Evolutionary conservation across 805 yeast genomes (phyloP).

Genomic region (Candida arabinofermentans): DNA sequence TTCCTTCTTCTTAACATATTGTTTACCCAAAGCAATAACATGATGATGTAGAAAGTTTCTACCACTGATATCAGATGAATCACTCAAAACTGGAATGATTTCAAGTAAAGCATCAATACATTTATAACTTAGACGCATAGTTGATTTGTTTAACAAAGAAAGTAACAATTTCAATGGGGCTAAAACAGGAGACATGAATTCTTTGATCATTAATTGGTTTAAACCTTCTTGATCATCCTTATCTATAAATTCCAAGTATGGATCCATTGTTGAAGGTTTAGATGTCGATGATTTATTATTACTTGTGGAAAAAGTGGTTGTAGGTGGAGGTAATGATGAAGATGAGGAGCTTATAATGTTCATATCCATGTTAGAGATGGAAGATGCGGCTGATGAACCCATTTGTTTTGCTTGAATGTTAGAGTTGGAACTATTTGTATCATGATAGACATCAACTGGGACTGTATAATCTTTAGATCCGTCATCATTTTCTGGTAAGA

Average conservation of each 20-base stretch:
- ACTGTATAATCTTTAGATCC: slow-evolving; percentile 8
- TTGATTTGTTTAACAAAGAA: slow-evolving; percentile 61
- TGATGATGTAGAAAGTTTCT: slow-evolving; percentile 85
- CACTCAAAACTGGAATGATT: slow-evolving; percentile 50
- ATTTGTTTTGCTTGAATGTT: slow-evolving; percentile 2
- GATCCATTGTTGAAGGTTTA: slow-evolving; percentile 18
- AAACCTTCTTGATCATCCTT: slow-evolving; percentile 36
- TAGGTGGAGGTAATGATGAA: slow-evolving; percentile 25
- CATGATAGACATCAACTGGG: slow-evolving; percentile 17
- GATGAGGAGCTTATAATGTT: slow-evolving; percentile 11
- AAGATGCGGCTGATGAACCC: slow-evolving; percentile 20
- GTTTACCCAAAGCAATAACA: slow-evolving; percentile 73
- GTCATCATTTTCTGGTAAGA: slow-evolving; percentile 39
- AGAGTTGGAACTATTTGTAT: slow-evolving; percentile 1
- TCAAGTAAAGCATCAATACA: slow-evolving; percentile 58
- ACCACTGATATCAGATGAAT: slow-evolving; percentile 70
- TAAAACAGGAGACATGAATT: slow-evolving; percentile 41
- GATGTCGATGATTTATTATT: slow-evolving; percentile 5
- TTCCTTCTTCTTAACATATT: slow-evolving; percentile 34
- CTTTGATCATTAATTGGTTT: slow-evolving; percentile 38
- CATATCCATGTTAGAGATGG: slow-evolving; percentile 22
- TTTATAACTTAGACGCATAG: slow-evolving; percentile 47
- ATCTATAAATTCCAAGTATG: slow-evolving; percentile 21
- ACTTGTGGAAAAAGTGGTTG: slow-evolving; percentile 7
- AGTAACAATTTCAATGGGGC: slow-evolving; percentile 54